Evolutionary conservation across 305 asterid species (phyloP).

Genomic region (Rubia peregrina): DNA sequence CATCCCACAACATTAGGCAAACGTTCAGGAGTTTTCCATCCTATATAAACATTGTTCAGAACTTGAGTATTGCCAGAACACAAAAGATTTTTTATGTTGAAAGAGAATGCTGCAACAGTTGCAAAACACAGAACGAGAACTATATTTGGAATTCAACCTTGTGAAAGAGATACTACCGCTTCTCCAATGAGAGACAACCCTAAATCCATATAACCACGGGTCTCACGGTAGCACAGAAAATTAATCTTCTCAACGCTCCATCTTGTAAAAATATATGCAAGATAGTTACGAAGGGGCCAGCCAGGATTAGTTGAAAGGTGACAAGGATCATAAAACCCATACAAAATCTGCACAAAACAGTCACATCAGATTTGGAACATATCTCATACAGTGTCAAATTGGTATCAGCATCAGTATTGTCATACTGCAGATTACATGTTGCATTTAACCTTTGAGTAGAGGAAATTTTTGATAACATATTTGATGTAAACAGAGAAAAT

Average conservation of each 20-base stretch:
- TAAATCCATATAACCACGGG: conserved; percentile 77
- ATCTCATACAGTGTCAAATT: not conserved
- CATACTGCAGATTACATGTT: not conserved
- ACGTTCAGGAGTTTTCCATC: conserved; percentile 34
- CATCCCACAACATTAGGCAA: conserved; percentile 78
- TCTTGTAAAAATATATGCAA: conserved; percentile 55
- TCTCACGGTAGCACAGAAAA: conserved; percentile 82
- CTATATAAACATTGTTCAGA: conserved; percentile 27
- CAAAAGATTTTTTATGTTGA: not conserved
- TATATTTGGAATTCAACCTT: conserved; percentile 39
- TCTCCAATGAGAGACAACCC: conserved; percentile 75
- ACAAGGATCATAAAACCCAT: conserved; percentile 90
- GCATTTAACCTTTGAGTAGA: not conserved
- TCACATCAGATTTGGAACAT: not conserved
- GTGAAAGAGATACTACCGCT: conserved; percentile 52
- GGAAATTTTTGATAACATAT: not conserved
- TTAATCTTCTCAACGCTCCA: conserved; percentile 54
- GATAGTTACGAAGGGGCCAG: conserved; percentile 88
- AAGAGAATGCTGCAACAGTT: conserved; percentile 12
- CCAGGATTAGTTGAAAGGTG: conserved; percentile 79
- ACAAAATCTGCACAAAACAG: conserved; percentile 44
- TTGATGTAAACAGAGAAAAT: not conserved
- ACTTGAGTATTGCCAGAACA: conserved; percentile 20
- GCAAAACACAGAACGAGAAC: conserved; percentile 12
- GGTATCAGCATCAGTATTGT: not conserved